Evolutionary conservation across 495 filamentous ascomycete species (phyloP), one percentile per base, ranked within the genome.

Genomic region (Emericellopsis terricola): DNA sequence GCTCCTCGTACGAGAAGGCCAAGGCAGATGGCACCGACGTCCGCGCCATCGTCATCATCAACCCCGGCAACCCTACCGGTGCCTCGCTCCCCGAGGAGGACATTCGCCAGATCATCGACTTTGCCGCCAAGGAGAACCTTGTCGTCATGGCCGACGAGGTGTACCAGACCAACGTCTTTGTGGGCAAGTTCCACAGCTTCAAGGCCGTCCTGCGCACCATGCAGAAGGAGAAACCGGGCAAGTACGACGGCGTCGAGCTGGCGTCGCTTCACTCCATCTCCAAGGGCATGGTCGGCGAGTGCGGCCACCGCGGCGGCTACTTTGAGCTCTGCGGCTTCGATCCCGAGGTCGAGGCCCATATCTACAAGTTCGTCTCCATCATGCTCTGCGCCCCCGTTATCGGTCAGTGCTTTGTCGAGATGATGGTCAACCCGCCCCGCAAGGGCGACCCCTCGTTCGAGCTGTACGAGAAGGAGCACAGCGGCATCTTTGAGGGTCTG

Each of bases 281-380:
- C 40, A 96, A 96, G 71, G 87, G 87, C 45, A 94, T 96, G 86
- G 81, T 94, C 8, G 87, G 87, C 45, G 87, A 96, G 60, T 96
- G 87, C 49, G 91, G 89, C 26, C 89, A 97, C 58, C 81, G 89
- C 27, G 91, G 85, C 41, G 89, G 89, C 31, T 97, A 89, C 62
- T 96, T 94, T 50, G 89, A 97, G 59, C 70, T 97, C 36, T 68
- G 80, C 36, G 79, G 79, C 38, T 96, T 97, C 55, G 76, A 89
- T 52, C 66, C 73, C 9, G 64, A 75, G 45, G 91, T 97, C 37
- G 72, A 76, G 38, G 84, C 76, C 34, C 79, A 96, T 65, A 84
- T 97, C 54, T 97, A 97, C 69, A 97, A 97, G 61, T 87, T 93
- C 51, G 77, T 94, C 44, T 86, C 78, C 46, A 96, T 97, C 57